phyloP scores from a whole-genome alignment of 768 basidiomycete species.

The Suillus placidus region DNA sequence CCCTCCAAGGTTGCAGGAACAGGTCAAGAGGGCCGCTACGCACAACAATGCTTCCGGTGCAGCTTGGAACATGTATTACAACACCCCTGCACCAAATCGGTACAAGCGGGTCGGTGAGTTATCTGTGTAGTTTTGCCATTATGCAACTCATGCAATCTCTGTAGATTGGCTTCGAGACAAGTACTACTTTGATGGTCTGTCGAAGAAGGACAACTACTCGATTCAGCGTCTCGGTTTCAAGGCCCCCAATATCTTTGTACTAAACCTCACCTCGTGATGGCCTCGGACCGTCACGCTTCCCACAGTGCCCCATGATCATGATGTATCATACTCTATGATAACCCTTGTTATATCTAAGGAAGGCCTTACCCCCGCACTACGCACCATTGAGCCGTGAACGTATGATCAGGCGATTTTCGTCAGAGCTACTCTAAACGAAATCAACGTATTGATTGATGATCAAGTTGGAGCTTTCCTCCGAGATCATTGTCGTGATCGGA shows the following conservation, averaged over 20 bases:
- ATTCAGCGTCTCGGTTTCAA: slow-evolving; percentile 67
- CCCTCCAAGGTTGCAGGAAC: slow-evolving; percentile 68
- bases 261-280: slow-evolving; percentile 57
- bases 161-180: slow-evolving; percentile 80
- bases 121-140: background rate
- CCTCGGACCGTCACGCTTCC: slow-evolving; percentile 11
- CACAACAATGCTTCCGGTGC: slow-evolving; percentile 33
- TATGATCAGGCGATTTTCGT: background rate
- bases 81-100: slow-evolving; percentile 48
- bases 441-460: background rate
- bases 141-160: slow-evolving; percentile 9
- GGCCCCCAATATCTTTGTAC: slow-evolving; percentile 79
- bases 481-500: background rate
- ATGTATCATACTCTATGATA: slow-evolving; percentile 5
- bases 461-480: background rate
- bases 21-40: slow-evolving; percentile 63
- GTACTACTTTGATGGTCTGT: slow-evolving; percentile 67
- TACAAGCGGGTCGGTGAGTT: slow-evolving; percentile 66
- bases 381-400: background rate
- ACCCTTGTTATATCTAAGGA: background rate
- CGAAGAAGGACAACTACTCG: slow-evolving; percentile 62
- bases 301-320: slow-evolving; percentile 15
- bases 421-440: background rate
- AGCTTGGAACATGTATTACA: slow-evolving; percentile 50
- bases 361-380: background rate